phyloP scores from a whole-genome alignment of 2,329 filamentous ascomycete species.

The Microdochium paspali region DNA sequence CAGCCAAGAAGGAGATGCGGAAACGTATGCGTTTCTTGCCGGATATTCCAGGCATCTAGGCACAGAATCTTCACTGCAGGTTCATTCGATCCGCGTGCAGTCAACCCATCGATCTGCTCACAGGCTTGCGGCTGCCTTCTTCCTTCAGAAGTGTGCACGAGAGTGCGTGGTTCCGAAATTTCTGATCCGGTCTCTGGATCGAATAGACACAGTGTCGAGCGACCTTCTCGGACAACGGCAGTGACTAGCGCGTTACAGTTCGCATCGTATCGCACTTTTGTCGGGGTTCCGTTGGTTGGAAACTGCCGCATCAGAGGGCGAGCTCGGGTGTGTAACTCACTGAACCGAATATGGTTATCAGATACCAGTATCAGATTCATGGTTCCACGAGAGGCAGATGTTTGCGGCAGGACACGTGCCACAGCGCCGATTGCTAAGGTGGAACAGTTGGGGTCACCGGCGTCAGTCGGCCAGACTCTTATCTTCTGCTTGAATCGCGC shows the following conservation, averaged over 20 bases:
- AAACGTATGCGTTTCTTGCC: not conserved
- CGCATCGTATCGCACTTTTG: slow-evolving; percentile 18
- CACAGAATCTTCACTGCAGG: not conserved
- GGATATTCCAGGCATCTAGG: not conserved
- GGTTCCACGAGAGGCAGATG: slow-evolving; percentile 28
- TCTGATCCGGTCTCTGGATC: slow-evolving; percentile 9
- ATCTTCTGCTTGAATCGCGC: slow-evolving; percentile 28
- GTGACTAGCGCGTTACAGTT: slow-evolving; percentile 15
- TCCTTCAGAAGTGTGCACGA: not conserved
- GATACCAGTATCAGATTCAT: slow-evolving; percentile 39
- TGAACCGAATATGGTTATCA: slow-evolving; percentile 39
- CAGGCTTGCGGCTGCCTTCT: not conserved
- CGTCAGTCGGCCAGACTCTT: slow-evolving; percentile 42
- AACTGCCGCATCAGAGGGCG: slow-evolving; percentile 41
- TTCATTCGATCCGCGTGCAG: not conserved
- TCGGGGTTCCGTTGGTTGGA: slow-evolving; percentile 22
- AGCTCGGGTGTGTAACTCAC: slow-evolving; percentile 35
- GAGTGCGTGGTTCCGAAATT: not conserved
- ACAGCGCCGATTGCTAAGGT: slow-evolving; percentile 39
- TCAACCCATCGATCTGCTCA: not conserved
- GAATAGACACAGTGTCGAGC: slow-evolving; percentile 18
- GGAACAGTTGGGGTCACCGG: slow-evolving; percentile 31
- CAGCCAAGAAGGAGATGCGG: not conserved
- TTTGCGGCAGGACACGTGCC: slow-evolving; percentile 27
- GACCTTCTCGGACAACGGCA: slow-evolving; percentile 12